These are phyloP conservation scores for Hymenoscyphus salicellus DNA, from an alignment of 2,329 filamentous ascomycete genomes.

Conservation along the genomic window DNA sequence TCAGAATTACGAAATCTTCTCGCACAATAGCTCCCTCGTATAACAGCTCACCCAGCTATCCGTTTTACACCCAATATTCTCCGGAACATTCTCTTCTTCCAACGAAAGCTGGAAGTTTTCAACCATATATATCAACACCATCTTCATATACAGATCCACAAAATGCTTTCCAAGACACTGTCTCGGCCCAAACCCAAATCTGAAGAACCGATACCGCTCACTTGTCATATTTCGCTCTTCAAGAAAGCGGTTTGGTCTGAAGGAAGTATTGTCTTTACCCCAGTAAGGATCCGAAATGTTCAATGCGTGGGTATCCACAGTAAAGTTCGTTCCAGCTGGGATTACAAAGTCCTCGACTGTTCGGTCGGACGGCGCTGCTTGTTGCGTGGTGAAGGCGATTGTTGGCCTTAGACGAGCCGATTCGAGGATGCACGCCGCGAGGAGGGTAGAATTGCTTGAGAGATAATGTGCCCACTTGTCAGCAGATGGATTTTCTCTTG, in stretches of 20 bases:
- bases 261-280: neutral
- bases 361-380: neutral
- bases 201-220: neutral
- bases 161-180: constrained; percentile 3
- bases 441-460: neutral
- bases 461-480: neutral
- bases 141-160: neutral
- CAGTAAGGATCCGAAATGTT: neutral
- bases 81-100: neutral
- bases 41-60: neutral
- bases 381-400: neutral
- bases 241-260: neutral
- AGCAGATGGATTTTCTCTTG: neutral
- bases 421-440: neutral
- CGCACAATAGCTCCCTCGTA: too few species aligned
- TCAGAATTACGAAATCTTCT: too few species aligned
- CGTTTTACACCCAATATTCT: neutral
- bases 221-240: neutral
- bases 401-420: neutral
- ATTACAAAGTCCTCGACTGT: neutral
- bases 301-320: neutral
- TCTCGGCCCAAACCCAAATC: constrained; percentile 2
- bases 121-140: neutral
- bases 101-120: neutral
- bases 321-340: neutral